These are phyloP conservation scores for Suillus weaverae DNA, from an alignment of 768 basidiomycete species.

Conservation along the genomic window DNA sequence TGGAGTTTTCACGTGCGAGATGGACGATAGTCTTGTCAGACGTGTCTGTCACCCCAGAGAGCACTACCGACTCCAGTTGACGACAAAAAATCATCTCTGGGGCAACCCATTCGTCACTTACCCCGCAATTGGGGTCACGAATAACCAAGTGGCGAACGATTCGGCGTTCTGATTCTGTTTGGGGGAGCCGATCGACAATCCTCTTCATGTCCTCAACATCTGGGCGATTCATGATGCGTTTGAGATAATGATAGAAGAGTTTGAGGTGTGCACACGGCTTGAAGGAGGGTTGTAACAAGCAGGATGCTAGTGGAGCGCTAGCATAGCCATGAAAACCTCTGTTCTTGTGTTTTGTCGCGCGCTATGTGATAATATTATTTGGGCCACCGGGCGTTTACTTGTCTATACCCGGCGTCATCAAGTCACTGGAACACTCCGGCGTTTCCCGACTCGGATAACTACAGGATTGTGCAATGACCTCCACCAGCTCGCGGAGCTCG, in stretches of 20 bases:
- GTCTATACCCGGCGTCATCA: slow-evolving; percentile 1
- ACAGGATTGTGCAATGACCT: slow-evolving; percentile 18
- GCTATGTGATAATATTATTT: background rate
- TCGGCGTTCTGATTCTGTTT: slow-evolving; percentile 54
- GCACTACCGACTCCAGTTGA: slow-evolving; percentile 63
- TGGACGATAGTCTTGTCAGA: slow-evolving; percentile 68
- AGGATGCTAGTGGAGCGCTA: slow-evolving; percentile 2
- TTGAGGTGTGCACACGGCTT: background rate
- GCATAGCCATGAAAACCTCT: background rate
- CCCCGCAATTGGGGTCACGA: slow-evolving; percentile 37
- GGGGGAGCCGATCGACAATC: slow-evolving; percentile 60
- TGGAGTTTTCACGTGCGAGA: slow-evolving; percentile 60
- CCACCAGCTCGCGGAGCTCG: slow-evolving; percentile 49
- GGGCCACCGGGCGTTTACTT: slow-evolving; percentile 1
- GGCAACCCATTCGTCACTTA: slow-evolving; percentile 64
- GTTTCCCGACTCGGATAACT: background rate
- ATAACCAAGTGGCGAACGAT: slow-evolving; percentile 62
- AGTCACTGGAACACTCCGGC: background rate
- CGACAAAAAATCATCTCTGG: slow-evolving; percentile 57
- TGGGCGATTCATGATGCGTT: slow-evolving; percentile 23
- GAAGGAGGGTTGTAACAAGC: background rate
- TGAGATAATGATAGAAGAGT: background rate
- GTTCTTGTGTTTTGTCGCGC: background rate
- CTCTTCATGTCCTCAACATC: slow-evolving; percentile 55
- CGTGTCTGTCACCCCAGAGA: slow-evolving; percentile 66